Percentiles rank a stretch among this genome's conserved stretches.
Evolutionary conservation across 495 filamentous ascomycete genomes (phyloP).

Genomic region (Cercophora samala): DNA sequence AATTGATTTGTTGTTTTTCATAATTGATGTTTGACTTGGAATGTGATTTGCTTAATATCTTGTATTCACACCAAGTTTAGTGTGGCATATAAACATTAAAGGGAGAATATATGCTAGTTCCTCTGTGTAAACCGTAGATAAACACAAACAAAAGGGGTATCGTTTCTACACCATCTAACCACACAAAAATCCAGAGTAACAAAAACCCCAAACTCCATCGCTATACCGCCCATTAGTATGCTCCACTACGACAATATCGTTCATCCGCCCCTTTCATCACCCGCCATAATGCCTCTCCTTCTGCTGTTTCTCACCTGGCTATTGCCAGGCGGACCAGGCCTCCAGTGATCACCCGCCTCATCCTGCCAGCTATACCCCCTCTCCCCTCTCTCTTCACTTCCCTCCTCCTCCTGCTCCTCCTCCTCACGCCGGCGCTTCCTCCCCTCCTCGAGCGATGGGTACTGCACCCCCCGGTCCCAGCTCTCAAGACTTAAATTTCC

Average conservation of each 20-base stretch:
- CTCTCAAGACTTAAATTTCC: conserved; percentile 51
- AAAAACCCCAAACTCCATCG: background rate
- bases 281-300: background rate
- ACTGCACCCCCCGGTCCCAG: conserved; percentile 83
- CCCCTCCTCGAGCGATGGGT: conserved; percentile 34
- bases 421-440: background rate
- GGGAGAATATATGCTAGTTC: too few species aligned
- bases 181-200: background rate
- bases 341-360: background rate
- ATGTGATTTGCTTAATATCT: background rate
- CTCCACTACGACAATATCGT: background rate
- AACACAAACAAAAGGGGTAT: background rate
- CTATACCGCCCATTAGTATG: background rate
- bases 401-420: conserved; percentile 4
- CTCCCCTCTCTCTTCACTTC: conserved; percentile 2
- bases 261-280: conserved; percentile 10
- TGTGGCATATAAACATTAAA: too few species aligned
- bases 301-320: background rate
- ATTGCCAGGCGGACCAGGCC: background rate
- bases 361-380: background rate
- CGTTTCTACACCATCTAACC: background rate
- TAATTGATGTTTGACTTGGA: background rate
- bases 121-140: background rate
- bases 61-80: too few species aligned
- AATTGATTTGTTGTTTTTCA: background rate